These are phyloP conservation scores for Stephania japonica DNA, from an alignment of 164 flowering plant species.

Conservation along the genomic window DNA sequence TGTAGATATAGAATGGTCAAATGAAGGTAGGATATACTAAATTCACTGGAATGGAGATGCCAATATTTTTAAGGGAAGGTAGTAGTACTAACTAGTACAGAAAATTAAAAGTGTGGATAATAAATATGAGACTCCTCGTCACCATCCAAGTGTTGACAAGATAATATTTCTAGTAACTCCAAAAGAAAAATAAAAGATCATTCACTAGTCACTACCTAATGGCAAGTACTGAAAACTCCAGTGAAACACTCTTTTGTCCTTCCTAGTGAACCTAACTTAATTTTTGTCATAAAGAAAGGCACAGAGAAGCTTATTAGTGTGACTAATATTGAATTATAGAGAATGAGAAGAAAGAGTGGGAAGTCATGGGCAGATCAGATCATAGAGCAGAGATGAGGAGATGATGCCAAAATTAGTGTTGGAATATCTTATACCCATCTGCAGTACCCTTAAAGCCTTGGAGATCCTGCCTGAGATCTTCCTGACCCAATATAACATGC, in stretches of 20 bases:
- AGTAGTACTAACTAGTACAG: neutral
- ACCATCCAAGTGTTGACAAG: neutral
- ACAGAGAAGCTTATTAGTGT: slow-evolving; percentile 6
- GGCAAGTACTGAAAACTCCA: neutral
- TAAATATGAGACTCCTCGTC: neutral
- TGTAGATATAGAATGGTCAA: neutral
- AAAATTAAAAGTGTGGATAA: neutral
- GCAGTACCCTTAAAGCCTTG: slow-evolving; percentile 25
- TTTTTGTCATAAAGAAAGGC: slow-evolving; percentile 8
- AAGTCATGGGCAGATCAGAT: slow-evolving; percentile 37
- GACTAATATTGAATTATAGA: slow-evolving; percentile 18
- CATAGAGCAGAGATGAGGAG: slow-evolving; percentile 15
- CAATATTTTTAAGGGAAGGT: neutral
- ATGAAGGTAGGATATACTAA: neutral
- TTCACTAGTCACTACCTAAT: neutral
- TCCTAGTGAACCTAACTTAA: slow-evolving; percentile 8
- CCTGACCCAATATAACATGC: slow-evolving; percentile 52
- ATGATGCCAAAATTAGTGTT: slow-evolving; percentile 32
- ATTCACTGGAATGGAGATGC: neutral
- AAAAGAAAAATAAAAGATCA: neutral
- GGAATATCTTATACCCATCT: slow-evolving; percentile 43
- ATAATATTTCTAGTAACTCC: no score
- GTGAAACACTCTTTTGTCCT: slow-evolving; percentile 17
- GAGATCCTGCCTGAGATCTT: slow-evolving; percentile 63
- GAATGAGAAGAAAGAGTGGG: slow-evolving; percentile 18